Base-by-base conservation (phyloP, 768 basidiomycete genomes). In the Trametes coccinea region DNA sequence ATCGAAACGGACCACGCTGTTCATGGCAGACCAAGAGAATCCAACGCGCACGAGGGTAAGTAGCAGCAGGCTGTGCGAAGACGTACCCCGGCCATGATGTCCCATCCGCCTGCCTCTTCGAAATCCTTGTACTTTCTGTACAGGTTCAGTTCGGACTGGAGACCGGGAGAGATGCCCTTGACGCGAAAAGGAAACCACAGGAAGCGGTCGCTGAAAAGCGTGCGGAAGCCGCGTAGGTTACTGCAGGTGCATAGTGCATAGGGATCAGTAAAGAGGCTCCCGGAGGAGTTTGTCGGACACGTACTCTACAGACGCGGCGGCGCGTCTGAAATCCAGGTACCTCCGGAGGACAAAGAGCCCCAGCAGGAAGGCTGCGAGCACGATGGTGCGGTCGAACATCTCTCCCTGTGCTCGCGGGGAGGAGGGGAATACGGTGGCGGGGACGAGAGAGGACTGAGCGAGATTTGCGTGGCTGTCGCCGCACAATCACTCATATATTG, bases 71-170 rank as follows among this genome's bases (percentile, higher is more conserved):
- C 13, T 11, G 14, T 27, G 43, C 4, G 3, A 44, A 16, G 27
- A 63, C 68, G 17, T 43, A 69, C 70, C 43, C 57, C 65, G n/a
- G 67, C 61, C 48, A 70, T 59, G 57, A 71, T 59, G 52, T 71
- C 70, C 63, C 60, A 61, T 27, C 67, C 67, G 22, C 48, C 48
- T 5, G 51, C 47, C 44, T 55, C 30, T 27, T 56, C 67, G 50
- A 67, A 71, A 58, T 68, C 67, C 37, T 53, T 41, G 61, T 68
- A 61, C 51, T 71, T 71, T 14, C 39, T 41, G 60, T 59, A 47
- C 13, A 50, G 39, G 33, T 53, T 49, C 7, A 50, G 62, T 64
- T 68, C 58, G 51, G 53, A 52, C 59, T 64, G 46, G 56, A 60
- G 52, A 33, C 70, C 70, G 16, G 63, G 60, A 3, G 67, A 54